Evolutionary conservation across 768 basidiomycete species (phyloP).

Genomic region (Suillus cothurnatus): DNA sequence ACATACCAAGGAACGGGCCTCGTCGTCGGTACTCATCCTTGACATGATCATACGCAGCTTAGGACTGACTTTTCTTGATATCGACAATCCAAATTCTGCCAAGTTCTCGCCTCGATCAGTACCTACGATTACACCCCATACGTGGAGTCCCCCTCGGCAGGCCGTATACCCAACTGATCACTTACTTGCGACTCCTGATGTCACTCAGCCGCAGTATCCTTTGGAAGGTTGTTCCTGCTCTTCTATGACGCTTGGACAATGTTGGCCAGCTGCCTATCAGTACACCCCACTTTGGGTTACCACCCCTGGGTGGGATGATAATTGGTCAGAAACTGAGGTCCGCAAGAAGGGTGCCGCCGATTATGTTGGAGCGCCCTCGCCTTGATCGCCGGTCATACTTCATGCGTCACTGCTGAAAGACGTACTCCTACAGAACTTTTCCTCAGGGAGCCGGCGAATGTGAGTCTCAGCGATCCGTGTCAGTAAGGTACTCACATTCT

Average conservation of each 20-base stretch:
- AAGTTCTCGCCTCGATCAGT: conserved; percentile 53
- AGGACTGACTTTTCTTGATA: conserved; percentile 60
- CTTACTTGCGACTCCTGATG: background rate
- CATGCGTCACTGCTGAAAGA: conserved; percentile 53
- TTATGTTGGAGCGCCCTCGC: conserved; percentile 74
- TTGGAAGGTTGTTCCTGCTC: conserved; percentile 48
- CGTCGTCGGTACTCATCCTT: conserved; percentile 59
- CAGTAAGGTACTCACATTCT: background rate
- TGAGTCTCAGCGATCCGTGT: conserved; percentile 35
- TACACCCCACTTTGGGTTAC: conserved; percentile 64
- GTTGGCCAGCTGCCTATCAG: conserved; percentile 52
- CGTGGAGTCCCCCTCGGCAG: conserved; percentile 15
- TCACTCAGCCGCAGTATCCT: conserved; percentile 13
- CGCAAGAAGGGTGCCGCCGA: conserved; percentile 69
- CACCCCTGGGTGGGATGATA: conserved; percentile 63
- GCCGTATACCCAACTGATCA: background rate
- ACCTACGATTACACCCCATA: conserved; percentile 39
- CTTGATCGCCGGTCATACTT: conserved; percentile 64
- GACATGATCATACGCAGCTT: conserved; percentile 70
- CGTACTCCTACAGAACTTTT: conserved; percentile 49
- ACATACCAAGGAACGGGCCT: conserved; percentile 54
- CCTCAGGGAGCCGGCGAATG: conserved; percentile 66
- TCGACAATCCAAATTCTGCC: conserved; percentile 52
- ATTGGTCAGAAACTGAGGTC: conserved; percentile 64
- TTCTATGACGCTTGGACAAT: conserved; percentile 50